Evolutionary conservation across 805 yeast genomes (phyloP), one percentile per base, ranked within the genome.

Genomic region (Candida ascalaphidarum): DNA sequence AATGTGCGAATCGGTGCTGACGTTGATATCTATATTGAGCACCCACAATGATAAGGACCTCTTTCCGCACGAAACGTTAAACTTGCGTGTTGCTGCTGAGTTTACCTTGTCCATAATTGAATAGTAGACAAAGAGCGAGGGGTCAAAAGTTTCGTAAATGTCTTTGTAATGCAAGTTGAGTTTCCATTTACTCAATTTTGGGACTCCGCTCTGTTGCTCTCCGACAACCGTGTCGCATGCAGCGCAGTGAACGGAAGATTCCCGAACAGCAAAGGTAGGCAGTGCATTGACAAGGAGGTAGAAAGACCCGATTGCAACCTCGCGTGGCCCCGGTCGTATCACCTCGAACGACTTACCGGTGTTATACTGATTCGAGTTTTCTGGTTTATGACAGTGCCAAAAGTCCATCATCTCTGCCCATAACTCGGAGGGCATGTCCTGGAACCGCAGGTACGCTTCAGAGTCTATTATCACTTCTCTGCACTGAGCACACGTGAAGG

Each of bases 341-440:
- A 77, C 43, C 1, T 50, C 46, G 6, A 67, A 66, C 37, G 59
- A 61, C 32, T 65, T 58, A 14, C 44, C 30, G 14, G 29, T 32
- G 22, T 43, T 28, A 11, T 43, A 36, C 23, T 43, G 45, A 26
- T 46, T 34, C n/a, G 35, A 40, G 15, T 33, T 34, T 23, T 54
- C 50, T 0, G 94, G 94, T 43, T 80, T 81, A 46, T 89, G 96
- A 48, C 98, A 89, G 50, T 89, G 96, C 98, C 98, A 89, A 39
- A 81, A 81, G 33, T 89, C 97, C 94, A 89, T 81, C 69, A 92
- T 59, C 48, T 89, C 98, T 10, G 80, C 74, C 98, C 98, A 89
- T 27, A 74, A 61, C 45, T 86, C 96, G 1, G 94, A 81, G 0
- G 98, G 98, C 77, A 89, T 71, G 21, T 82, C 82, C 29, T 55